Base-by-base conservation (phyloP, 331 rosid species). In the Erythrophleum ivorense region DNA sequence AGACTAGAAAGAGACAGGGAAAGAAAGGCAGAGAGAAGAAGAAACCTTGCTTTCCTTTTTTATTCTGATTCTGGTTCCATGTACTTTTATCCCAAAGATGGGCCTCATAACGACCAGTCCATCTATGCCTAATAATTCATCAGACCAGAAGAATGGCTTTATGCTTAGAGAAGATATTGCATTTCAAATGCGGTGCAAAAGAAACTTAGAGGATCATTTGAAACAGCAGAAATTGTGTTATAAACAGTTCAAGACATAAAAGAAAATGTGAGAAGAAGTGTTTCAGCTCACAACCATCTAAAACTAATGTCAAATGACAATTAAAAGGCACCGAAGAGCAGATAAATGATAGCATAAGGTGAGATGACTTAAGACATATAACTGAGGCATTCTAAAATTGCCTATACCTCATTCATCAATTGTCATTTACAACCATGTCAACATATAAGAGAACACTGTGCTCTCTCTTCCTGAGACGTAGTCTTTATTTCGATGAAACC, bases 71-170 rank as follows among this genome's bases (percentile, higher is more conserved):
- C 80, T 91, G 96, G 77, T 91, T 91, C 96, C 96, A 91, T 7
- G 94, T 91, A 66, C 94, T 91, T 76, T 91, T 91, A 81, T 91
- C 96, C 96, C 96, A 91, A 40, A 91, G 96, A 79, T 91, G 96
- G 57, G 96, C 96, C 79, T 91, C 96, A 73, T 91, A 91, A 43
- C 95, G 95, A 73, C 95, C 95, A 13, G 95, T 91, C 95, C 95
- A 91, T 84, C 96, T 89, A 91, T 91, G 96, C 89, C 96, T 91
- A 73, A 45, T 54, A 38, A 75, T 84, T 71, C 85, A 85, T 71
- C n/a, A 71, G 71, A 43, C 71, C 54, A 33, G 40, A 46, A 73
- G 18, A 67, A 83, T 16, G 74, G 63, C 75, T 52, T 14, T 46
- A 70, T 29, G 54, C 46, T 58, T 43, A 31, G 40, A 21, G 52